Evolutionary conservation across 2,329 filamentous ascomycete species (phyloP).

Genomic region (Ilyonectria mors-panacis): DNA sequence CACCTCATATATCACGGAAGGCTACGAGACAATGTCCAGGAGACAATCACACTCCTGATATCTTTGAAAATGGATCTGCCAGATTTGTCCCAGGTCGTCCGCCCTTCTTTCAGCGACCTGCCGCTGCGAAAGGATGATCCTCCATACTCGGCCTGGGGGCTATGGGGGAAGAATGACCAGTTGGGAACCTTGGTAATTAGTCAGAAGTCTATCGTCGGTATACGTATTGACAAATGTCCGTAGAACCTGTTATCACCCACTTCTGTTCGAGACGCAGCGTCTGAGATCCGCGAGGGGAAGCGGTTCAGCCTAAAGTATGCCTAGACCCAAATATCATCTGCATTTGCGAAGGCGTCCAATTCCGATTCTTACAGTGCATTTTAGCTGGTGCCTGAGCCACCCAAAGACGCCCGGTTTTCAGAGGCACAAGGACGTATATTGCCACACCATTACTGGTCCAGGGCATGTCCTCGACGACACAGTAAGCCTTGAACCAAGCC

Average conservation of each 20-base stretch:
- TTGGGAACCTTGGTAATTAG: conserved; percentile 21
- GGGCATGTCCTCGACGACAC: conserved; percentile 23
- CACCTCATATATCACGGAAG: conserved; percentile 10
- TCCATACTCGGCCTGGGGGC: conserved; percentile 22
- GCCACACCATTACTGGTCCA: conserved; percentile 11
- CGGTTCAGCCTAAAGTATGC: conserved; percentile 27
- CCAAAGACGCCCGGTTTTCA: conserved; percentile 20
- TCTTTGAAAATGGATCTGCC: not conserved
- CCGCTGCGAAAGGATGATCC: conserved; percentile 22
- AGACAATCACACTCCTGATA: not conserved
- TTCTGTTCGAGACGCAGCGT: conserved; percentile 11
- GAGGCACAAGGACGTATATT: conserved; percentile 20
- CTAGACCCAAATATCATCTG: not conserved
- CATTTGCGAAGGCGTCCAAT: not conserved
- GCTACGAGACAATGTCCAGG: not conserved
- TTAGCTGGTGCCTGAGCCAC: conserved; percentile 23
- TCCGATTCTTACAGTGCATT: not conserved
- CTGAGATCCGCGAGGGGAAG: conserved; percentile 12
- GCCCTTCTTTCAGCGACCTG: conserved; percentile 9
- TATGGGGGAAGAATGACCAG: conserved; percentile 24
- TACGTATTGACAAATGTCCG: not conserved
- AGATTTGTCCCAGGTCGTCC: not conserved
- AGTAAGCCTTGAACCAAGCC: not conserved
- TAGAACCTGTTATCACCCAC: conserved; percentile 16
- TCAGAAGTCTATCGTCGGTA: too few species aligned